These are phyloP conservation scores for Mucor lusitanicus DNA, from an alignment of 371 early-diverging fungal genomes.

Conservation along the genomic window DNA sequence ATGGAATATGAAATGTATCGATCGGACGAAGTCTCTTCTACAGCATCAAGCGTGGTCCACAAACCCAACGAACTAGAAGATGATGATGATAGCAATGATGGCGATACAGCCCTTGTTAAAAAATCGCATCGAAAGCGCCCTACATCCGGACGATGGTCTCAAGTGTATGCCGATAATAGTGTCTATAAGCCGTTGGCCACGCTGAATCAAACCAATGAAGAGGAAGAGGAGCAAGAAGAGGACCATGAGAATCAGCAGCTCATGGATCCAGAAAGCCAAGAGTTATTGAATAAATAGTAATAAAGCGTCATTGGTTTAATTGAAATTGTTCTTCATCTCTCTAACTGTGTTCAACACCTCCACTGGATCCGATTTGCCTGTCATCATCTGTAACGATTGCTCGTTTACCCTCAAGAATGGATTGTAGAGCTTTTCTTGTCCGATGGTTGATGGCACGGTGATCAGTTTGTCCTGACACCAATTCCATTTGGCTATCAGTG, in stretches of 20 bases:
- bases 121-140: constrained; percentile 4
- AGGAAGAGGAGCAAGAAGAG: neutral
- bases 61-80: neutral
- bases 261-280: constrained; percentile 5
- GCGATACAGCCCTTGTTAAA: neutral
- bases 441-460: constrained; percentile 89
- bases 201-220: neutral
- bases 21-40: neutral
- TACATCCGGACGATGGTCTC: constrained; percentile 14
- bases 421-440: constrained; percentile 81
- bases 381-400: constrained; percentile 63
- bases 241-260: neutral
- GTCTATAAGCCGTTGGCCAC: neutral
- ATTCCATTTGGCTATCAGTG: constrained; percentile 56
- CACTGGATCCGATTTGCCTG: constrained; percentile 69
- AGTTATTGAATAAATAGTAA: neutral
- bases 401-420: constrained; percentile 87
- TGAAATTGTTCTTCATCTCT: constrained; percentile 67
- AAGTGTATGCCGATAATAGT: neutral
- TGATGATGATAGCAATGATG: neutral
- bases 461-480: constrained; percentile 55
- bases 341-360: constrained; percentile 78
- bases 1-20: constrained; percentile 32
- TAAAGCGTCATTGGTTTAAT: neutral
- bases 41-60: neutral